Conservation (phyloP, 1,139 yeast species). For the Geotrichum macrosporum region DNA sequence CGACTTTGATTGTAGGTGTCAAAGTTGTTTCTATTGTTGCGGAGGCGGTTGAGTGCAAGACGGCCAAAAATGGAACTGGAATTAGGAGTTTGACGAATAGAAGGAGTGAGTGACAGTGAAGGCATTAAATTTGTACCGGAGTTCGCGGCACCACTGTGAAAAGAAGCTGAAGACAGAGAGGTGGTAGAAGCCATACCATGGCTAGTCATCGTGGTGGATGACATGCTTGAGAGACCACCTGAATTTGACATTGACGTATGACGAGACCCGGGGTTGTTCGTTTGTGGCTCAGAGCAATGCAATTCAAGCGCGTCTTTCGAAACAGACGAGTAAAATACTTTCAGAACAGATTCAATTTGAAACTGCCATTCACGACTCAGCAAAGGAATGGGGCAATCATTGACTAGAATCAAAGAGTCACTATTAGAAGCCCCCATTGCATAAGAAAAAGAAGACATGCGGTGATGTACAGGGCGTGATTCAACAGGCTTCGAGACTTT, state of each 20-base stretch:
- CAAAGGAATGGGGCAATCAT: conserved; percentile 24
- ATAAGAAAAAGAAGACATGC: conserved; percentile 15
- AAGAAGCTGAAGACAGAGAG: conserved; percentile 33
- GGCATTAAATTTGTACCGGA: conserved; percentile 14
- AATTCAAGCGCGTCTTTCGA: conserved; percentile 32
- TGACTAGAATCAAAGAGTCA: conserved; percentile 21
- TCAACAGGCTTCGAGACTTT: neutral
- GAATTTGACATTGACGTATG: neutral
- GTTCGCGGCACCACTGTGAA: conserved; percentile 13
- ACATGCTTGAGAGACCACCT: neutral
- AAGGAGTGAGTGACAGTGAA: conserved; percentile 20
- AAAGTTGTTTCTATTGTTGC: conserved; percentile 8
- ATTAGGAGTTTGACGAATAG: conserved; percentile 8
- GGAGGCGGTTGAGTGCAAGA: conserved; percentile 9
- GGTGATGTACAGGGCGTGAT: conserved; percentile 8
- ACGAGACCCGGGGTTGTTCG: neutral
- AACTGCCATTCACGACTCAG: conserved; percentile 32
- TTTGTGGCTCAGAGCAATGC: conserved; percentile 19
- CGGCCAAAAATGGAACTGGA: conserved; percentile 18
- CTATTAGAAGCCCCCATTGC: neutral
- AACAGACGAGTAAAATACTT: conserved; percentile 32
- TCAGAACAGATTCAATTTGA: conserved; percentile 27
- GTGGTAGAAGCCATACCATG: conserved; percentile 33
- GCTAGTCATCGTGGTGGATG: neutral
- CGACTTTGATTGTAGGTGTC: conserved; percentile 2